These are phyloP conservation scores for Fusarium xyrophilum DNA, from an alignment of 2,329 filamentous ascomycete genomes.

Conservation along the genomic window DNA sequence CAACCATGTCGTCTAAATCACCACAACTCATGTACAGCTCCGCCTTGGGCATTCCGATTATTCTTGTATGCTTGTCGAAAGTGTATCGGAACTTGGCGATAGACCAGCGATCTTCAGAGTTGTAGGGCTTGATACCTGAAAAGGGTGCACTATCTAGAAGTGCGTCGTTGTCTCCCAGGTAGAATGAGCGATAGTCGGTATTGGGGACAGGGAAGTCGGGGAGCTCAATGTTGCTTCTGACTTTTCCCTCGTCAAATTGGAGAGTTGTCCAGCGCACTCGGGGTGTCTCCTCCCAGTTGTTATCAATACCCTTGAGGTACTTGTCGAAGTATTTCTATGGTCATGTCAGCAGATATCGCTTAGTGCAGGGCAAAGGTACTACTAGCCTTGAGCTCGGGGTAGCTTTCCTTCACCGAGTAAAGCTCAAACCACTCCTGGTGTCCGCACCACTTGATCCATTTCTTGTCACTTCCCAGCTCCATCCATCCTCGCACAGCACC, in stretches of 20 bases:
- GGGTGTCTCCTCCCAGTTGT: conserved; percentile 35
- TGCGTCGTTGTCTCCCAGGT: not conserved
- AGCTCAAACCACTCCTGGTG: conserved; percentile 34
- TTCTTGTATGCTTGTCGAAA: conserved; percentile 14
- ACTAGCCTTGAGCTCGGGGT: conserved; percentile 7
- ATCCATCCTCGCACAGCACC: conserved; percentile 33
- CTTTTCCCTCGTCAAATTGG: conserved; percentile 31
- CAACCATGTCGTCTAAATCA: conserved; percentile 14
- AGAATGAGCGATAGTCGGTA: conserved; percentile 12
- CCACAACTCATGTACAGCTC: conserved; percentile 31
- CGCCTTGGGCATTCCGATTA: conserved; percentile 22
- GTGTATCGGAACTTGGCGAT: conserved; percentile 26
- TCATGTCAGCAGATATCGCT: not conserved
- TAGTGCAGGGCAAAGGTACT: accelerated
- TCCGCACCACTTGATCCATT: conserved; percentile 34
- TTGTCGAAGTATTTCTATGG: conserved; percentile 30
- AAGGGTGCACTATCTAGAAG: not conserved
- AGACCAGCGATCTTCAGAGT: conserved; percentile 27
- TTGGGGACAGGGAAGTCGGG: conserved; percentile 21
- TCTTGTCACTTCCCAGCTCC: conserved; percentile 28
- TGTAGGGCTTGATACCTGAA: not conserved
- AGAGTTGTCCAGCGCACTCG: conserved; percentile 31
- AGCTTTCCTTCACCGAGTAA: conserved; percentile 15
- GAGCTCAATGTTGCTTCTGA: conserved; percentile 24
- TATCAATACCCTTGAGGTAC: conserved; percentile 29